Evolutionary conservation across 768 basidiomycete species (phyloP).

Genomic region (Amylocystis lapponica): DNA sequence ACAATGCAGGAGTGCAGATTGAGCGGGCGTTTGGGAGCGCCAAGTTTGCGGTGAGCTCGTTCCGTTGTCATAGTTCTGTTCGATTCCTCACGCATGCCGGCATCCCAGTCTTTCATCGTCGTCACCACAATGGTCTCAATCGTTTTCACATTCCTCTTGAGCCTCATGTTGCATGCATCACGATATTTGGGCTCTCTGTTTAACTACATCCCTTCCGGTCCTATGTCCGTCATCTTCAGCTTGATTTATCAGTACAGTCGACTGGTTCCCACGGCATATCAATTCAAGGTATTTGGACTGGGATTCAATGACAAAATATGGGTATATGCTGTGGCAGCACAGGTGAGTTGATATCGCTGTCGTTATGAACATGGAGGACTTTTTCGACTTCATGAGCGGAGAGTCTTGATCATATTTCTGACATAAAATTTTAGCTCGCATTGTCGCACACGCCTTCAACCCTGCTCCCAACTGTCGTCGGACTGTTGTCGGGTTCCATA

Average conservation of each 20-base stretch:
- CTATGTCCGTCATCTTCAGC: slow-evolving; percentile 70
- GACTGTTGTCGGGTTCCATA: slow-evolving; percentile 64
- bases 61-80: too few relatives aligned
- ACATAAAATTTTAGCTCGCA: slow-evolving; percentile 46
- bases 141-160: slow-evolving; percentile 56
- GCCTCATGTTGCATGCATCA: slow-evolving; percentile 53
- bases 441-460: slow-evolving; percentile 66
- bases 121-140: slow-evolving; percentile 64
- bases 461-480: slow-evolving; percentile 52
- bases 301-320: slow-evolving; percentile 73
- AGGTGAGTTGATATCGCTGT: slow-evolving; percentile 39
- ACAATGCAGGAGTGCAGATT: slow-evolving; percentile 60
- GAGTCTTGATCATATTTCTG: neutral
- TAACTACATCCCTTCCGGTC: slow-evolving; percentile 72
- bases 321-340: slow-evolving; percentile 62
- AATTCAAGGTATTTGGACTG: slow-evolving; percentile 69
- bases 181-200: slow-evolving; percentile 43
- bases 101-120: slow-evolving; percentile 30
- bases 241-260: slow-evolving; percentile 80
- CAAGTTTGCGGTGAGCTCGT: slow-evolving; percentile 71
- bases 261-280: slow-evolving; percentile 71
- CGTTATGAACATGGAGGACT: neutral
- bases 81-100: neutral
- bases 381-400: neutral
- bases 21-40: slow-evolving; percentile 84